Percentiles rank a stretch among this genome's conserved stretches.
Evolutionary conservation across 306 rosid genomes (phyloP).

Genomic region (Sesbania bispinosa): DNA sequence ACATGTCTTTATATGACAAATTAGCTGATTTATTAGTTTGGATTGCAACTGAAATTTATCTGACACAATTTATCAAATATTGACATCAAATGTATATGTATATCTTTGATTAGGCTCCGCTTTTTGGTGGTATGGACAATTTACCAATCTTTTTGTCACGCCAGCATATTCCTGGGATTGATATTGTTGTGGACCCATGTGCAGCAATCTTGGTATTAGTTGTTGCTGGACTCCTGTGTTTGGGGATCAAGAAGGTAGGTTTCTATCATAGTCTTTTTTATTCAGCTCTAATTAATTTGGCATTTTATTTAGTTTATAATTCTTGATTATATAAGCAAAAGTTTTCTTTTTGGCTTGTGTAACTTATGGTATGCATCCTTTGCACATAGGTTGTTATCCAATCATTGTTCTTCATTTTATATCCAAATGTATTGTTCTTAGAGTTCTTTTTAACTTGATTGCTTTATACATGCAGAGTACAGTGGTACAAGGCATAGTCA

Average conservation of each 20-base stretch:
- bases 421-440: not conserved
- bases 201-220: conserved; percentile 75
- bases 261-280: not conserved
- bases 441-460: not conserved
- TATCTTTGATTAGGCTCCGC: conserved; percentile 54
- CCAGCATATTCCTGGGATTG: conserved; percentile 63
- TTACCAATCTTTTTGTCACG: conserved; percentile 78
- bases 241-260: conserved; percentile 92
- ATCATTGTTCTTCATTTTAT: not conserved
- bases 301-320: not conserved
- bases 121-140: conserved; percentile 72
- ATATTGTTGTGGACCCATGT: conserved; percentile 77
- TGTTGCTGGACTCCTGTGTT: conserved; percentile 72
- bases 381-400: not conserved
- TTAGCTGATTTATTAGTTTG: not conserved
- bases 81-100: not conserved
- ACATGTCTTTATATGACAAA: not conserved
- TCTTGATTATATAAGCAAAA: not conserved
- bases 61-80: not conserved
- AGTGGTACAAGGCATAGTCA: conserved; percentile 63
- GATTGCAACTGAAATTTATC: not conserved
- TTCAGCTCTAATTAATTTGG: not conserved
- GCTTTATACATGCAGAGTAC: conserved; percentile 66
- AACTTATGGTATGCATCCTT: not conserved
- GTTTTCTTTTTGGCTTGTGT: not conserved